Base-by-base conservation (phyloP, 2,329 filamentous ascomycete genomes). In the Parastagonospora avenae region DNA sequence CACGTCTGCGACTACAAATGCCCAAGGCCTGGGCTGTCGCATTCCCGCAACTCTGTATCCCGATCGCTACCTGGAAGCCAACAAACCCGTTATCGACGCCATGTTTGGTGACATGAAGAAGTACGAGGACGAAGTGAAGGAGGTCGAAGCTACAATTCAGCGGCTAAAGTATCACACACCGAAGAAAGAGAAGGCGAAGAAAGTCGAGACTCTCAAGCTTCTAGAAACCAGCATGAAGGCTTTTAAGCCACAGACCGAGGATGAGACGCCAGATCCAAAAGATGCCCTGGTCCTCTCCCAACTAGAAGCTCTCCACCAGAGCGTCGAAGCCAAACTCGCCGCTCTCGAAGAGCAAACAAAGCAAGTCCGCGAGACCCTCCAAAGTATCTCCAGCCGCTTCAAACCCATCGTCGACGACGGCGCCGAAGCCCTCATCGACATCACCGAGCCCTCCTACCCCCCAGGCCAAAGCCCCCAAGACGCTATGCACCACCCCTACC, bases 11-110 rank as follows among this genome's bases (percentile, higher is more conserved):
- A 63, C 76, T 64, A 57, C 57, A 74, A 37, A 74, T 71, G 63
- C 70, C 59, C 67, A 57, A 61, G 48, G 74, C 60, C 62, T 77
- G 28, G 70, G 70, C 29, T 71, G 86, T 37, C 79, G 79, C 5
- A 75, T 85, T 14, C 83, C 84, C 3, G 65, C 77, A 1, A 74
- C 76, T 1, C 79, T 85, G 61, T 85, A 84, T 56, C 77, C 82
- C 4, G 85, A 87, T 68, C 79, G 84, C 39, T 88, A 87, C 64
- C 72, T 86, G 39, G 75, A 81, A 42, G 73, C 77, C 54, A 82
- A 81, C 51, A 74, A 77, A 48, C 74, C 75, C 1, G 62, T 76
- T 8, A 77, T 81, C 12, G 75, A 75, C 37, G 73, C 76, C 8
- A 77, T 85, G 50, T 78, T 81, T n/a, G 54, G 62, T 19, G 61